These are phyloP conservation scores for Zasmidium angulare DNA, from an alignment of 2,329 filamentous ascomycete genomes.

Conservation along the genomic window DNA sequence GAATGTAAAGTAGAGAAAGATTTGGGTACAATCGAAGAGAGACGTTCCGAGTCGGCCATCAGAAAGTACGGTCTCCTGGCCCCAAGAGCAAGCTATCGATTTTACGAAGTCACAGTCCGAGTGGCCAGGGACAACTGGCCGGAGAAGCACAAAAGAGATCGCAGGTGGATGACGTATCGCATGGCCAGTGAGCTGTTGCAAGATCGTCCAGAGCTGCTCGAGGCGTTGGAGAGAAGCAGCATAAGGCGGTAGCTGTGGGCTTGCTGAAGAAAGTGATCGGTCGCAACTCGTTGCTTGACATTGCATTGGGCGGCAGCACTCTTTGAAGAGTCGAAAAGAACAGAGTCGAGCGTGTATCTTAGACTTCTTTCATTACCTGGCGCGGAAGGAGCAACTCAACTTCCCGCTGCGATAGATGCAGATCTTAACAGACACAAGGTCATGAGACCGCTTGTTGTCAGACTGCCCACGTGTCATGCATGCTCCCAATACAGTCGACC, in stretches of 20 bases:
- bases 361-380: background rate
- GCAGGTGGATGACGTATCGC: constrained; percentile 83
- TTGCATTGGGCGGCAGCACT: constrained; percentile 3
- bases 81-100: constrained; percentile 75
- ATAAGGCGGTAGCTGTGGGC: constrained; percentile 28
- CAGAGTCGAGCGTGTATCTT: background rate
- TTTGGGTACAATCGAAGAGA: constrained; percentile 82
- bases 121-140: constrained; percentile 88
- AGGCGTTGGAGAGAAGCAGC: constrained; percentile 75
- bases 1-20: constrained; percentile 80
- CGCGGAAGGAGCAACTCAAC: background rate
- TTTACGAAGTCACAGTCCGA: constrained; percentile 85
- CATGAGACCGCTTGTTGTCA: background rate
- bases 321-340: background rate
- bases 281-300: background rate
- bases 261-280: background rate
- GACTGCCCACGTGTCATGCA: background rate
- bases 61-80: constrained; percentile 46
- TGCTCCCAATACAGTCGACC: background rate
- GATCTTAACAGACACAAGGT: background rate
- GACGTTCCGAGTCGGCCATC: constrained; percentile 50
- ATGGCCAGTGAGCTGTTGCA: constrained; percentile 77
- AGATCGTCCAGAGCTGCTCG: constrained; percentile 79
- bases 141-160: constrained; percentile 85
- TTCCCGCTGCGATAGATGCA: background rate